A percentile compares a stretch with the other conserved stretches of the same genome.
Conservation (phyloP, 192 early-diverging fungal species). For the Funneliformis mosseae region DNA sequence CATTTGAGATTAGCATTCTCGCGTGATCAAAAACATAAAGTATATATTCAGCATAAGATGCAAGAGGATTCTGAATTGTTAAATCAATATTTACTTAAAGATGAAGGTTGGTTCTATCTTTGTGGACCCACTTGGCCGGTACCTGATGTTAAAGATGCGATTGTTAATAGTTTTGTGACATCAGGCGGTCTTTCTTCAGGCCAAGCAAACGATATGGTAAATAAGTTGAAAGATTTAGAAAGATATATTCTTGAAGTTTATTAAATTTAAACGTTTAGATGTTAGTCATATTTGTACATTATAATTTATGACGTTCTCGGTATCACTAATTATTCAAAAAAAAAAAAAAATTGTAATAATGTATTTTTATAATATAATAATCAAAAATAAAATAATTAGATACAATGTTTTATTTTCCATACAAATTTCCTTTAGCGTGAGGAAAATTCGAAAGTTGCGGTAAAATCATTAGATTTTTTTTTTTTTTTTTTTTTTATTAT, state of each 20-base stretch:
- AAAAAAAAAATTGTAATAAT: no score
- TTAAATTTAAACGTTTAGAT: constrained; percentile 36
- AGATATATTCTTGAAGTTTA: constrained; percentile 92
- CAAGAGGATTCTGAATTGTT: constrained; percentile 79
- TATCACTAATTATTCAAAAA: no score
- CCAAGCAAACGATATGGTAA: constrained; percentile 73
- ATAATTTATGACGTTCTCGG: no score
- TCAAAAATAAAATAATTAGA: no score
- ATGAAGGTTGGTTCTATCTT: constrained; percentile 90
- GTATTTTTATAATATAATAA: no score
- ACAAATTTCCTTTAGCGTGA: no score
- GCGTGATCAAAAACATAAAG: constrained; percentile 90
- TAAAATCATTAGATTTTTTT: no score
- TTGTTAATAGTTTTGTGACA: constrained; percentile 73
- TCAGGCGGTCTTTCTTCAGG: constrained; percentile 59
- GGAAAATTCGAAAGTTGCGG: no score
- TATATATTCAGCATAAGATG: constrained; percentile 98
- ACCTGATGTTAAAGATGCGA: constrained; percentile 90
- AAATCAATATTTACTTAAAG: constrained; percentile 70
- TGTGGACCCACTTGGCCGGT: constrained; percentile 98
- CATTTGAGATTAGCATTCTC: constrained; percentile 91
- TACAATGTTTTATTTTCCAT: no score
- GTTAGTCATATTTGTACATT: no score
- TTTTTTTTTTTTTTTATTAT: no score
- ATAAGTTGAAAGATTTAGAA: constrained; percentile 92